Conservation (phyloP, 208 protist genomes). For the Trypanosoma rangeli region DNA sequence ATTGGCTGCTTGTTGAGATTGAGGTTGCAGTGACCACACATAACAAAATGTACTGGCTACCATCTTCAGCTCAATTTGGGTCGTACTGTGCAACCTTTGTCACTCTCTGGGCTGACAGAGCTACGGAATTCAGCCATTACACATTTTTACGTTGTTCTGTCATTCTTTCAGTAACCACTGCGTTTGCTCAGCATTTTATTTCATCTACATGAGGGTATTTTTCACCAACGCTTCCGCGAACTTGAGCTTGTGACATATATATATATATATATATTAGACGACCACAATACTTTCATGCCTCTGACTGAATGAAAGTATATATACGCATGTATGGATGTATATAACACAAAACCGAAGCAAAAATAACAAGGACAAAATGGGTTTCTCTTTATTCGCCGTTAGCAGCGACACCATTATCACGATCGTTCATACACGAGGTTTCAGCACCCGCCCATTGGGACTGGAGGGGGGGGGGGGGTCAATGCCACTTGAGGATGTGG, state of each 20-base stretch:
- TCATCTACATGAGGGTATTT: neutral
- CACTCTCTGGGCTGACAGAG: neutral
- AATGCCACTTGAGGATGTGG: neutral
- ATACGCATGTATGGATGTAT: neutral
- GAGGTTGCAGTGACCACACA: neutral
- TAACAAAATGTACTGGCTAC: neutral
- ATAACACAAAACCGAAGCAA: constrained; percentile 9
- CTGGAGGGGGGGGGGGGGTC: too few species aligned
- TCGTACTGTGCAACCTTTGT: neutral
- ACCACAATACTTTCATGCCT: neutral
- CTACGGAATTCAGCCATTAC: neutral
- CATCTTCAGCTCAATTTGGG: neutral
- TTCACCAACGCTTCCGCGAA: constrained; percentile 2
- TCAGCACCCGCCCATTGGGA: too few species aligned
- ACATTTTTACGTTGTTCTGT: neutral
- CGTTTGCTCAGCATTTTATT: neutral
- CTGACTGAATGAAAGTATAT: neutral
- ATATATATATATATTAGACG: constrained; percentile 3
- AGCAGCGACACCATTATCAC: neutral
- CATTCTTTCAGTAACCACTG: neutral
- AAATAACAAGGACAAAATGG: neutral
- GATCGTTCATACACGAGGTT: neutral
- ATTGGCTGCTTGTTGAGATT: neutral
- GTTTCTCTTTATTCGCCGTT: neutral
- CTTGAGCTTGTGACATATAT: neutral